Evolutionary conservation across 1,139 yeast species (phyloP).

Genomic region (Schizosaccharomyces versatilis): DNA sequence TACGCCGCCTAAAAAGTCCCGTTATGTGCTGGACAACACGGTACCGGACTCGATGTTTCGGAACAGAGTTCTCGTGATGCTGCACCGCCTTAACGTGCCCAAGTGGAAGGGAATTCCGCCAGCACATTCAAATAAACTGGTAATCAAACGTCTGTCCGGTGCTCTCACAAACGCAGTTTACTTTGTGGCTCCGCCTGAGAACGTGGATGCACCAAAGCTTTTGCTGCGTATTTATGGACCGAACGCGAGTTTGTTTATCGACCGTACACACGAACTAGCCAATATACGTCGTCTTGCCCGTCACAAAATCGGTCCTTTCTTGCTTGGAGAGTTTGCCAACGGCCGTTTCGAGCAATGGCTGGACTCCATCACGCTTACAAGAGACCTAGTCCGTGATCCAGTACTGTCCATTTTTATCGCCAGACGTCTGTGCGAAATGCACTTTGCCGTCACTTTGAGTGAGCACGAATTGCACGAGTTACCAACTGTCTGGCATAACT

Average conservation of each 20-base stretch:
- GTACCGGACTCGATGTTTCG: not conserved
- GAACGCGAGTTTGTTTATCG: constrained; percentile 67
- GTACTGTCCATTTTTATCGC: constrained; percentile 69
- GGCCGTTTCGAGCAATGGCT: constrained; percentile 85
- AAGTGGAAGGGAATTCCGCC: constrained; percentile 42
- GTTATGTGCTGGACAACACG: not conserved
- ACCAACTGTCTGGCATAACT: constrained; percentile 49
- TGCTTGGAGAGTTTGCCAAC: constrained; percentile 70
- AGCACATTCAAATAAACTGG: constrained; percentile 23
- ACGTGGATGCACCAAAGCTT: constrained; percentile 18
- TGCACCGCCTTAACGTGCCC: constrained; percentile 30
- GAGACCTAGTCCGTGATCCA: constrained; percentile 50
- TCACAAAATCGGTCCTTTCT: constrained; percentile 66
- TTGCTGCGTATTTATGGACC: constrained; percentile 77
- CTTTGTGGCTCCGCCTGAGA: constrained; percentile 25
- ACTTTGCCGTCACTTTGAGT: constrained; percentile 50
- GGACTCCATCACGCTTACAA: constrained; percentile 54
- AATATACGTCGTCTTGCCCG: constrained; percentile 51
- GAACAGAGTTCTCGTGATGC: not conserved
- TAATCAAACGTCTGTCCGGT: constrained; percentile 53
- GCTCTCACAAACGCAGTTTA: constrained; percentile 85
- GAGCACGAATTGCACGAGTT: constrained; percentile 30
- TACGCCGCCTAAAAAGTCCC: not conserved
- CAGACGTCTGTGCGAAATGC: constrained; percentile 88
- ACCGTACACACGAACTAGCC: constrained; percentile 57